phyloP scores from a whole-genome alignment of 768 basidiomycete species.

The Tricholoma terreum region DNA sequence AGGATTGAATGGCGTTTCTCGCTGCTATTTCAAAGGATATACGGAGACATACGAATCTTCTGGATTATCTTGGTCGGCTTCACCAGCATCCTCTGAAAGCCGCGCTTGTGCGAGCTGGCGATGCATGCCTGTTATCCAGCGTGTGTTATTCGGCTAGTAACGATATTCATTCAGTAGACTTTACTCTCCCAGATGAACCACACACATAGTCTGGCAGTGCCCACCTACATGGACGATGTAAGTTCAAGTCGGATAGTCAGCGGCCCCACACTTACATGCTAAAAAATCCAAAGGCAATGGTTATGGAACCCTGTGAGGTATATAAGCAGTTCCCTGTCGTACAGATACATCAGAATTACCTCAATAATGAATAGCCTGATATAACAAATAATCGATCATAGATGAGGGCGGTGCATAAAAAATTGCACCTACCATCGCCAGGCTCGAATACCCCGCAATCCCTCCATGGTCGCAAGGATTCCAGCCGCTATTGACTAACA shows the following conservation, averaged over 20 bases:
- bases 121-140: slow-evolving; percentile 51
- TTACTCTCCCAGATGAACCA: neutral
- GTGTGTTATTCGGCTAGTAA: slow-evolving; percentile 55
- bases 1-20: neutral
- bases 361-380: slow-evolving; percentile 69
- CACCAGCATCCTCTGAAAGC: slow-evolving; percentile 65
- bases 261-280: slow-evolving; percentile 40
- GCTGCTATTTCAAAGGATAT: neutral
- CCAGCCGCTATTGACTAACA: slow-evolving; percentile 69
- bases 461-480: slow-evolving; percentile 68
- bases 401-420: neutral
- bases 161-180: neutral
- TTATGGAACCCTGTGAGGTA: slow-evolving; percentile 53
- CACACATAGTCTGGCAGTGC: slow-evolving; percentile 57
- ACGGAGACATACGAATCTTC: slow-evolving; percentile 49
- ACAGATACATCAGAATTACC: slow-evolving; percentile 48
- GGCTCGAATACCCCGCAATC: slow-evolving; percentile 58
- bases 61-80: slow-evolving; percentile 57
- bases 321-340: neutral
- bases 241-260: neutral
- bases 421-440: slow-evolving; percentile 59
- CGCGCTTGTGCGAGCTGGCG: slow-evolving; percentile 61
- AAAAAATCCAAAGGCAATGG: slow-evolving; percentile 54
- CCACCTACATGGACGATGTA: slow-evolving; percentile 36
- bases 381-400: neutral